Base-by-base conservation (phyloP, 2,329 filamentous ascomycete species). In the Xylariaceae sp. region DNA sequence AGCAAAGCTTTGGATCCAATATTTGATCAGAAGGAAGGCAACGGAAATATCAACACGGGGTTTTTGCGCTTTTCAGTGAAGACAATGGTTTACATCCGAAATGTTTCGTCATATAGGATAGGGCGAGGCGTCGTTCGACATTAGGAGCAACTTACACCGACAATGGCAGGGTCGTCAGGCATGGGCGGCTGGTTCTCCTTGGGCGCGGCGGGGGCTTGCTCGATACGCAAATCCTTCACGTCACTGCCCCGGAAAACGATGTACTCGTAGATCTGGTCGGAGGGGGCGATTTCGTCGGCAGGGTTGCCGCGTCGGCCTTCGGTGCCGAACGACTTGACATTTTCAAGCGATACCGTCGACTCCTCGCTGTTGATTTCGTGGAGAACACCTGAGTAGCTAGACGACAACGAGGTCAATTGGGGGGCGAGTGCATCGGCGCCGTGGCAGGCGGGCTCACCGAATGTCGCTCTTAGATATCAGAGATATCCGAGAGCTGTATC, bases 301-400 rank as follows among this genome's bases (percentile, higher is more conserved):
- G 87, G 86, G 62, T 87, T 85, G 61, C 80, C 83, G 67, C 87
- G 87, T 60, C 94, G 89, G 51, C 91, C 92, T 76, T 99, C 94
- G 31, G 94, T 97, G 63, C 94, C 94, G 68, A 87, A 95, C 3
- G 93, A 97, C 58, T 86, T 84, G 70, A 99, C 94, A 82, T 96
- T 93, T 71, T 99, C 92, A 60, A 99, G 85, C 40, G 94, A 95
- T 66, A 99, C 95, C 60, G 94, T 97, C 43, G 93, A 95, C 63
- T 90, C 89, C 72, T 96, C 92, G 57, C 93, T 96, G 74, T 97
- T 97, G 82, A 99, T 99, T 72, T 97, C 90, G 75, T 97, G 91
- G 47, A 99, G 85, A 49, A 89, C 93, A 62, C 94, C 94, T 68
- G 96, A 90, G 77, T 97, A 97, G 74, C 92, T 97, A 67, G 53